A percentile compares a stretch with the other conserved stretches of the same genome.
These are phyloP conservation scores for Amanita brunnescens DNA, from an alignment of 768 basidiomycete species.

Conservation along the genomic window DNA sequence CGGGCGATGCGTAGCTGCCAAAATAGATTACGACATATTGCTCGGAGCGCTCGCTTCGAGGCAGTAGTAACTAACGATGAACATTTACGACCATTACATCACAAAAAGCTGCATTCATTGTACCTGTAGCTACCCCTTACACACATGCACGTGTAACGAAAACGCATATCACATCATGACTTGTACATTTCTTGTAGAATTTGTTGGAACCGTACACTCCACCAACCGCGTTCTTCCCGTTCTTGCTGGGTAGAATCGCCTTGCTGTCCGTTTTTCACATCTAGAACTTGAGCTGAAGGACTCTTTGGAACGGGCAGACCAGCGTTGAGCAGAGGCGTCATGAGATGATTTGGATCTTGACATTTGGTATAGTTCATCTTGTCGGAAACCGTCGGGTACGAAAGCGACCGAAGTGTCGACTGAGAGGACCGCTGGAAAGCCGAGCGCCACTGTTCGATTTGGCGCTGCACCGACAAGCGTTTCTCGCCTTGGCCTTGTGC, in stretches of 20 bases:
- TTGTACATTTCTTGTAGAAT: conserved; percentile 28
- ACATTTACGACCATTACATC: too few species aligned
- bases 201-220: conserved; percentile 59
- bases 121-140: background rate
- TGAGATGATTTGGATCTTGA: conserved; percentile 23
- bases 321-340: conserved; percentile 29
- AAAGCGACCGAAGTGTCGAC: conserved; percentile 33
- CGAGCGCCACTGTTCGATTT: conserved; percentile 32
- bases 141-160: background rate
- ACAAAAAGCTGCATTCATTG: background rate
- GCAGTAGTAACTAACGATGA: conserved; percentile 16
- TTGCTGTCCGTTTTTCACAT: conserved; percentile 9
- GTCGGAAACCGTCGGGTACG: conserved; percentile 11
- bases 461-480: background rate
- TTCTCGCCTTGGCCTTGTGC: background rate
- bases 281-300: conserved; percentile 52
- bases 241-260: conserved; percentile 30
- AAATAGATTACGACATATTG: conserved; percentile 57
- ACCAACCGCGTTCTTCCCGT: conserved; percentile 66
- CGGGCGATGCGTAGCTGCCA: conserved; percentile 44
- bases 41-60: conserved; percentile 38
- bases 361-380: conserved; percentile 15
- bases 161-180: conserved; percentile 3
- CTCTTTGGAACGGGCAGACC: conserved; percentile 62
- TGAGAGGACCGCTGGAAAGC: conserved; percentile 47